A percentile compares a stretch with the other conserved stretches of the same genome.
phyloP scores from a whole-genome alignment of 345 rosid genomes.

The Hibiscus tridactylites region DNA sequence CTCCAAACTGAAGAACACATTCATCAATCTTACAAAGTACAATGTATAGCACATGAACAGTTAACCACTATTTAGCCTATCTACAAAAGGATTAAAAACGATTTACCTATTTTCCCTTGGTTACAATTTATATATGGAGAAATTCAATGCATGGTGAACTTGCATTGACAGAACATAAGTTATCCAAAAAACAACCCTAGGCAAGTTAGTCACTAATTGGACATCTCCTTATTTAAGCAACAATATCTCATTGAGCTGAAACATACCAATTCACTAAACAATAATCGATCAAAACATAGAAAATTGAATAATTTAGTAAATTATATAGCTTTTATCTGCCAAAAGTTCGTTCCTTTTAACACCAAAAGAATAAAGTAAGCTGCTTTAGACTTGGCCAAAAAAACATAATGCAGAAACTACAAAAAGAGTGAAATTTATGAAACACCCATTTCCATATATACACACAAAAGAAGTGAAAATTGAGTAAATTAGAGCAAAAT shows the following conservation, averaged over 20 bases:
- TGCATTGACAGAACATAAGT: slow-evolving; percentile 1
- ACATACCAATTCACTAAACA: not conserved
- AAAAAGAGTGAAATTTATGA: not conserved
- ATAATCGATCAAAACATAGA: not conserved
- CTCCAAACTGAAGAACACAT: not conserved
- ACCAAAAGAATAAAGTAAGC: not conserved
- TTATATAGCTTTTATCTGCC: not conserved
- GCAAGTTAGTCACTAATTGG: not conserved
- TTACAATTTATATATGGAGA: not conserved
- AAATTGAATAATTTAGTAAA: not conserved
- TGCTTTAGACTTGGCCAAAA: not conserved
- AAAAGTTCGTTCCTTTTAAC: not conserved
- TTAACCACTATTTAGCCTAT: not conserved
- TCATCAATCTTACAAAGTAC: not conserved
- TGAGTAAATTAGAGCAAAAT: not conserved
- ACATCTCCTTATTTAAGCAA: not conserved
- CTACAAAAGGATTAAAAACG: not conserved
- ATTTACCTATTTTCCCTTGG: not conserved
- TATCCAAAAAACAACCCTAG: no score
- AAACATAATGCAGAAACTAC: not conserved
- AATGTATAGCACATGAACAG: not conserved
- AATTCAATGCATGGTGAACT: not conserved
- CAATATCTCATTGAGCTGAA: no score
- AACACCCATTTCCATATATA: slow-evolving; percentile 10
- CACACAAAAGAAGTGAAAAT: not conserved